Percentiles rank a stretch among this genome's conserved stretches.
Conservation (phyloP, 805 yeast genomes). For the Hanseniaspora meyeri region DNA sequence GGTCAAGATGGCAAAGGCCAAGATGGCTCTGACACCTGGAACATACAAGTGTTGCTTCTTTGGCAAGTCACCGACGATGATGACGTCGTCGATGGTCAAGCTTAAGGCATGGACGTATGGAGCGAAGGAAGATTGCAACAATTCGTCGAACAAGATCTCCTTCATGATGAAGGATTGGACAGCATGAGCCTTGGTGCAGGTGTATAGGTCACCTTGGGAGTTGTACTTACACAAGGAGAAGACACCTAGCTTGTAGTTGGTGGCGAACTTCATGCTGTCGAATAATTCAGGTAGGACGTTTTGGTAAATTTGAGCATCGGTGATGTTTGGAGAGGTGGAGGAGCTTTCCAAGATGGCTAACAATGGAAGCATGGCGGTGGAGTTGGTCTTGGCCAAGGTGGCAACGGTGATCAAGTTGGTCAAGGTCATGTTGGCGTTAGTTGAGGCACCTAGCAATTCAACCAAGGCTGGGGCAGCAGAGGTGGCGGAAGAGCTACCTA, state of each 20-base stretch:
- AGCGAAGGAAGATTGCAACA: conserved; percentile 23
- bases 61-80: conserved; percentile 24
- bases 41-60: conserved; percentile 24
- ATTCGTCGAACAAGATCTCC: conserved; percentile 23
- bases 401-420: conserved; percentile 17
- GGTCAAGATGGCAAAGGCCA: conserved; percentile 23
- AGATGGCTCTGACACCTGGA: conserved; percentile 25
- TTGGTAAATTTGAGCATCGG: conserved; percentile 19
- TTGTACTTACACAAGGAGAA: conserved; percentile 24
- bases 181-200: conserved; percentile 24
- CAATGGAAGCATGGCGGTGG: conserved; percentile 11
- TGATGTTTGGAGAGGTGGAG: conserved; percentile 12
- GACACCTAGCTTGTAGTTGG: conserved; percentile 23
- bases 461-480: conserved; percentile 2
- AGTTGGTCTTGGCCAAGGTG: conserved; percentile 3
- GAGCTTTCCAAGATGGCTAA: conserved; percentile 8
- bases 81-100: conserved; percentile 21
- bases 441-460: conserved; percentile 11
- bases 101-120: conserved; percentile 25
- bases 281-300: conserved; percentile 21
- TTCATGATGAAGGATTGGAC: conserved; percentile 28
- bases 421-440: conserved; percentile 18
- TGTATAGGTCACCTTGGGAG: conserved; percentile 17
- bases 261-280: conserved; percentile 22
- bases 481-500: background rate